Percentiles rank a stretch among this genome's conserved stretches.
Evolutionary conservation across 441 rosid genomes (phyloP).

Genomic region (Brassica hybrid): DNA sequence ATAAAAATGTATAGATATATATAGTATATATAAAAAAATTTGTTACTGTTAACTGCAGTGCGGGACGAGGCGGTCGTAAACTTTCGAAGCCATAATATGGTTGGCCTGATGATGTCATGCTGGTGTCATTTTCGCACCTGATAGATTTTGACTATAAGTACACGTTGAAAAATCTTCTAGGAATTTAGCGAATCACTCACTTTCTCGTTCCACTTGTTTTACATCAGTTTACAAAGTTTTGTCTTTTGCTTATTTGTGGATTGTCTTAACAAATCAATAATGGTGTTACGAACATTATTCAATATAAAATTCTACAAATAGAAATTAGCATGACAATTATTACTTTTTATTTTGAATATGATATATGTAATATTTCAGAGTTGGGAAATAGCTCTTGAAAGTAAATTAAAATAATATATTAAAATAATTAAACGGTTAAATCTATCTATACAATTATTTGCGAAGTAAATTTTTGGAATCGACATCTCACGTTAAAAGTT

Average conservation of each 20-base stretch:
- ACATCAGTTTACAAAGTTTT: slow-evolving; percentile 18
- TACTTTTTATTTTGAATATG: background rate
- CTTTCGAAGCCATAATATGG: background rate
- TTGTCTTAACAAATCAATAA: background rate
- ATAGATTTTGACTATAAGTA: slow-evolving; percentile 15
- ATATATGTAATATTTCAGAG: background rate
- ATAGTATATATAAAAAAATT: no score
- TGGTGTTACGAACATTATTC: background rate
- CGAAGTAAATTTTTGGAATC: no score
- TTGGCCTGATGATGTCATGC: slow-evolving; percentile 16
- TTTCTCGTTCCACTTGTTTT: slow-evolving; percentile 27
- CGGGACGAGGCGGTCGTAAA: no score
- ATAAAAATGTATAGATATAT: no score
- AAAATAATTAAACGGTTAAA: background rate
- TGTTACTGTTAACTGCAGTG: no score
- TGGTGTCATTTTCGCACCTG: background rate
- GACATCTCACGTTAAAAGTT: no score
- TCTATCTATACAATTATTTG: no score
- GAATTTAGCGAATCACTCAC: slow-evolving; percentile 30
- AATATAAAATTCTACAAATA: background rate
- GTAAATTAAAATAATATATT: background rate
- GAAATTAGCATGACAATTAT: background rate
- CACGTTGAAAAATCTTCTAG: slow-evolving; percentile 22
- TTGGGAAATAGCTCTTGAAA: background rate
- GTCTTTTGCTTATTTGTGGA: slow-evolving; percentile 9